Evolutionary conservation across 1,139 yeast species (phyloP).

Genomic region (Taphrina confusa): DNA sequence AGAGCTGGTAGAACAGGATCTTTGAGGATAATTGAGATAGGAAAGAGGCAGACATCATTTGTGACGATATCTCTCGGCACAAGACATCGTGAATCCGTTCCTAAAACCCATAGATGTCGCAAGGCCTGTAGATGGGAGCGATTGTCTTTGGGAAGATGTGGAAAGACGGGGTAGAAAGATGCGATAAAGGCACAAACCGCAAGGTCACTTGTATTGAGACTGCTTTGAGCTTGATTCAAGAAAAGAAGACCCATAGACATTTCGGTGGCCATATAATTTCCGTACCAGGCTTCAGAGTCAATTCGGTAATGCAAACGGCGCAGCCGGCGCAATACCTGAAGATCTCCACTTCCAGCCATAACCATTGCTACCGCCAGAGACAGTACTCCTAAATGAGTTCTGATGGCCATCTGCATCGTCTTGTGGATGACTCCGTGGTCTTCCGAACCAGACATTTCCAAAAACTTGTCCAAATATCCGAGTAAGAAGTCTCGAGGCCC

Average conservation of each 20-base stretch:
- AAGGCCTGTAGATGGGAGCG: slow-evolving; percentile 79
- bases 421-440: slow-evolving; percentile 60
- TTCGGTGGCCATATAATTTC: slow-evolving; percentile 75
- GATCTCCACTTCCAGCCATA: slow-evolving; percentile 91
- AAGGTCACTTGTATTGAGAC: slow-evolving; percentile 64
- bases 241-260: slow-evolving; percentile 85
- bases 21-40: slow-evolving; percentile 15
- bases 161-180: slow-evolving; percentile 73
- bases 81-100: slow-evolving; percentile 79
- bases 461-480: slow-evolving; percentile 61
- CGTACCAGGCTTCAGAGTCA: slow-evolving; percentile 53
- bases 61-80: slow-evolving; percentile 65
- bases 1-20: slow-evolving; percentile 5
- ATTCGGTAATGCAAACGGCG: slow-evolving; percentile 67
- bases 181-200: slow-evolving; percentile 73
- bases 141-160: slow-evolving; percentile 49
- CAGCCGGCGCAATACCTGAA: slow-evolving; percentile 70
- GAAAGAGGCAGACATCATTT: slow-evolving; percentile 18
- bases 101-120: slow-evolving; percentile 87
- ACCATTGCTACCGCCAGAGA: slow-evolving; percentile 68
- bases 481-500: slow-evolving; percentile 63
- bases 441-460: slow-evolving; percentile 56
- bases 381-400: slow-evolving; percentile 60
- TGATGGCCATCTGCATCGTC: slow-evolving; percentile 59
- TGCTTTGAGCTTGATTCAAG: slow-evolving; percentile 90